phyloP scores from a whole-genome alignment of 106 monocot genomes.

The Cymbidium sinense region DNA sequence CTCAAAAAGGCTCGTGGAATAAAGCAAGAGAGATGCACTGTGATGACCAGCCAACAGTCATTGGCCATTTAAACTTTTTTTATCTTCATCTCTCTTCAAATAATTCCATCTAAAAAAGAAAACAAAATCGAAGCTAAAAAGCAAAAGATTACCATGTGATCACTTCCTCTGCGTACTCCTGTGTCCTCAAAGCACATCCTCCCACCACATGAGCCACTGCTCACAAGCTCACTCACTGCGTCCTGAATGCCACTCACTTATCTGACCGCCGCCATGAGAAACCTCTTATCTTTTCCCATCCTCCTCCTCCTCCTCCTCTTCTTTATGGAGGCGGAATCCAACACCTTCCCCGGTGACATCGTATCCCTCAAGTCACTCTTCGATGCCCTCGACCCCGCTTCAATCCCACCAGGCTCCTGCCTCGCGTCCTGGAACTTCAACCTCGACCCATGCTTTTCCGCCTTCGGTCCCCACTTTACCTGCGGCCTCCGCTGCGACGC shows the following conservation, averaged over 20 bases:
- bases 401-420: conserved; percentile 51
- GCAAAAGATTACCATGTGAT: not conserved
- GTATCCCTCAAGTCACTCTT: conserved; percentile 34
- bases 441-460: conserved; percentile 60
- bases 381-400: conserved; percentile 21
- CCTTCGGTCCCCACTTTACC: conserved; percentile 44
- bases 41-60: no score
- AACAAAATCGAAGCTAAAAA: not conserved
- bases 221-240: not conserved
- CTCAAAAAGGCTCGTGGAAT: no score
- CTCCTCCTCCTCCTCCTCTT: not conserved
- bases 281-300: not conserved
- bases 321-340: not conserved
- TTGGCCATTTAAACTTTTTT: no score
- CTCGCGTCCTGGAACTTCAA: conserved; percentile 69
- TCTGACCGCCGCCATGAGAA: not conserved
- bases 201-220: not conserved
- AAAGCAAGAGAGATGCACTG: no score
- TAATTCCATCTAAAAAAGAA: no score
- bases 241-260: not conserved
- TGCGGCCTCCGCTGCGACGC: conserved; percentile 72
- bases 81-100: no score
- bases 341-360: conserved; percentile 42
- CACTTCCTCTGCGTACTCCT: no score
- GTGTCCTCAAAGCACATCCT: no score